phyloP scores from a whole-genome alignment of 1,139 yeast species.

The Saccharomyces hybrid region DNA sequence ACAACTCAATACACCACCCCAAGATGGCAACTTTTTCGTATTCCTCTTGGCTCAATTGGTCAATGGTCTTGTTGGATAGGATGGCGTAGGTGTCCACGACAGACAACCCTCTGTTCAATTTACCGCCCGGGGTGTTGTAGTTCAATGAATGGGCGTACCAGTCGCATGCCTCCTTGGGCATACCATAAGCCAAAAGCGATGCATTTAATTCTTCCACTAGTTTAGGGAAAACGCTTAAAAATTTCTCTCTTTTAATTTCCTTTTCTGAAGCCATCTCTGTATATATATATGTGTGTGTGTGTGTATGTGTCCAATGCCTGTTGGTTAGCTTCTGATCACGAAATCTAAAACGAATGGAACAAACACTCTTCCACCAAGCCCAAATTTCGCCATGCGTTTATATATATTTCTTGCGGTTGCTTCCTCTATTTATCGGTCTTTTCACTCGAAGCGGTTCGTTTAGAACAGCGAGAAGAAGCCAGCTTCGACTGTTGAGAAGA shows the following conservation, averaged over 20 bases:
- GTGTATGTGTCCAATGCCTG: neutral
- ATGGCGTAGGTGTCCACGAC: conserved; percentile 89
- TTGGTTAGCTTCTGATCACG: neutral
- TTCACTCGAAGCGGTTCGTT: neutral
- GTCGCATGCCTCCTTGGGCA: conserved; percentile 77
- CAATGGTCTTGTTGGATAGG: conserved; percentile 52
- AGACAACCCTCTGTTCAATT: conserved; percentile 90
- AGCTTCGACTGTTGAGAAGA: neutral
- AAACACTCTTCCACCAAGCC: neutral
- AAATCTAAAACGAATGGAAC: neutral
- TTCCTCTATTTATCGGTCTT: neutral
- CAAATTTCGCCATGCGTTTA: neutral
- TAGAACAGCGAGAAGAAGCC: neutral
- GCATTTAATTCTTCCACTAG: conserved; percentile 70
- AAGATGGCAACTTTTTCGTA: conserved; percentile 80
- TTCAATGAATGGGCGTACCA: conserved; percentile 75
- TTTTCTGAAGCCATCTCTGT: conserved; percentile 12
- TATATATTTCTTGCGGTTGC: neutral
- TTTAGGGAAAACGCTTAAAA: conserved; percentile 66
- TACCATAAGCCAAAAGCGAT: conserved; percentile 60
- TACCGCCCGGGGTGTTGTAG: conserved; percentile 95
- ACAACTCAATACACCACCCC: conserved; percentile 93
- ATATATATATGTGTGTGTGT: neutral
- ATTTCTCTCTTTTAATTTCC: conserved; percentile 45
- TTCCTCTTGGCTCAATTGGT: conserved; percentile 58